phyloP scores from a whole-genome alignment of 1,284 basidiomycete genomes.

The Heimioporus punctisporus region DNA sequence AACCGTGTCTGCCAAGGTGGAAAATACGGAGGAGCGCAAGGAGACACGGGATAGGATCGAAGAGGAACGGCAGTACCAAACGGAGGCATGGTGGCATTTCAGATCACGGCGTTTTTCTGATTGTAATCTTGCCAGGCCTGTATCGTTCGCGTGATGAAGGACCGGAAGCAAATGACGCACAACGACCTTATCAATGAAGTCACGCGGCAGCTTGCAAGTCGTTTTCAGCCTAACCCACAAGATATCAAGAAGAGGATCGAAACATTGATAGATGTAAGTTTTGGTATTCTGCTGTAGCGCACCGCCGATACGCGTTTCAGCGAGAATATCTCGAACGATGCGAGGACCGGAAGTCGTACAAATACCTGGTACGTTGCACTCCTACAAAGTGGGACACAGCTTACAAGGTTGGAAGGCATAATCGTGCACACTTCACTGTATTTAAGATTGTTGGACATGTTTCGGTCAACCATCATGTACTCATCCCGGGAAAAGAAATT shows the following conservation, averaged over 20 bases:
- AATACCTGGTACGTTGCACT: slow-evolving; percentile 57
- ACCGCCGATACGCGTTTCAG: slow-evolving; percentile 38
- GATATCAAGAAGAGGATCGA: slow-evolving; percentile 97
- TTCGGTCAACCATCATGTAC: too few relatives aligned
- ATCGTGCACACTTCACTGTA: slow-evolving; percentile 1
- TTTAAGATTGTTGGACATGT: too few relatives aligned
- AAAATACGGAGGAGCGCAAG: slow-evolving; percentile 85
- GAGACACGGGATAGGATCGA: slow-evolving; percentile 94
- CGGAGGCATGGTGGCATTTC: slow-evolving; percentile 83
- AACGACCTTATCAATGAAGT: slow-evolving; percentile 94
- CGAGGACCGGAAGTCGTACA: slow-evolving; percentile 82
- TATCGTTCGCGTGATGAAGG: slow-evolving; percentile 98
- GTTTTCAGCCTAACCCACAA: slow-evolving; percentile 88
- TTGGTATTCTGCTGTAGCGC: not conserved
- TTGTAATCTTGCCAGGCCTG: slow-evolving; percentile 73
- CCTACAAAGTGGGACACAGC: not conserved
- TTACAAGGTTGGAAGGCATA: slow-evolving; percentile 23
- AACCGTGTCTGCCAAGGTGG: slow-evolving; percentile 87
- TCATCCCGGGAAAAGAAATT: not conserved
- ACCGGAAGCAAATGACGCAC: slow-evolving; percentile 88
- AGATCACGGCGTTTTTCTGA: too few relatives aligned
- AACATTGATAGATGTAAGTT: slow-evolving; percentile 85
- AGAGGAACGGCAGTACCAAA: slow-evolving; percentile 91
- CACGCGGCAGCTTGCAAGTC: slow-evolving; percentile 79
- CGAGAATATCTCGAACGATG: slow-evolving; percentile 82